phyloP scores from a whole-genome alignment of 805 yeast genomes.

The Wickerhamiella parazyma region DNA sequence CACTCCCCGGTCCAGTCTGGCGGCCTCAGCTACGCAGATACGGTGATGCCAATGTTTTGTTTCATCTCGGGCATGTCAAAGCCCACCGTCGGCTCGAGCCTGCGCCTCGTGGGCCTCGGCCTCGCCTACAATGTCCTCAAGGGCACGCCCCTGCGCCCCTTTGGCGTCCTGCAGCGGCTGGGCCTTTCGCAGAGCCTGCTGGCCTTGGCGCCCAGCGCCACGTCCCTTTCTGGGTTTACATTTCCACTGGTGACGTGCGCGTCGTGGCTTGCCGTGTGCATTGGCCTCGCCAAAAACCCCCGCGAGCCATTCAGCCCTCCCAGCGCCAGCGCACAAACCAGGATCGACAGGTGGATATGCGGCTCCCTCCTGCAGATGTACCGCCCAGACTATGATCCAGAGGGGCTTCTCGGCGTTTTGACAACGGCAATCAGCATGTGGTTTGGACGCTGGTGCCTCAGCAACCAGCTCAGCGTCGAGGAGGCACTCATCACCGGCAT shows the following conservation, averaged over 20 bases:
- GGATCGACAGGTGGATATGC: slow-evolving; percentile 21
- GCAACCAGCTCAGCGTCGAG: slow-evolving; percentile 15
- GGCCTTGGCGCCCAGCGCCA: slow-evolving; percentile 11
- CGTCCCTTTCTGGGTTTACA: slow-evolving; percentile 9
- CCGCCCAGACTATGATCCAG: slow-evolving; percentile 26
- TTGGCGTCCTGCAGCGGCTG: slow-evolving; percentile 24
- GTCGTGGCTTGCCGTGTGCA: slow-evolving; percentile 21
- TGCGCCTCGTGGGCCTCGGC: slow-evolving; percentile 22
- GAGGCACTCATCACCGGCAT: slow-evolving; percentile 21
- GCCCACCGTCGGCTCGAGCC: slow-evolving; percentile 13
- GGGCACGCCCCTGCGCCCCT: slow-evolving; percentile 15
- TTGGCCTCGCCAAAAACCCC: slow-evolving; percentile 19
- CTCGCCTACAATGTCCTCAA: slow-evolving; percentile 19
- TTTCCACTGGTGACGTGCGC: slow-evolving; percentile 20
- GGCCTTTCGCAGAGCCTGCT: slow-evolving; percentile 21
- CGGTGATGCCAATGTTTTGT: slow-evolving; percentile 23
- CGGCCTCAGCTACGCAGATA: slow-evolving; percentile 21
- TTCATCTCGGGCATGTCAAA: slow-evolving; percentile 22
- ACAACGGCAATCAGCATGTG: slow-evolving; percentile 28
- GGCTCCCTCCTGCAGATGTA: slow-evolving; percentile 12
- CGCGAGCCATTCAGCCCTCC: slow-evolving; percentile 22
- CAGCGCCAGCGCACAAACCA: slow-evolving; percentile 24
- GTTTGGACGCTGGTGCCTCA: slow-evolving; percentile 26
- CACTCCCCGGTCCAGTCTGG: slow-evolving; percentile 20
- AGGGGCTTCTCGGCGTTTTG: slow-evolving; percentile 27